phyloP scores from a whole-genome alignment of 1,139 yeast genomes.

The Geotrichum phurueaensis region DNA sequence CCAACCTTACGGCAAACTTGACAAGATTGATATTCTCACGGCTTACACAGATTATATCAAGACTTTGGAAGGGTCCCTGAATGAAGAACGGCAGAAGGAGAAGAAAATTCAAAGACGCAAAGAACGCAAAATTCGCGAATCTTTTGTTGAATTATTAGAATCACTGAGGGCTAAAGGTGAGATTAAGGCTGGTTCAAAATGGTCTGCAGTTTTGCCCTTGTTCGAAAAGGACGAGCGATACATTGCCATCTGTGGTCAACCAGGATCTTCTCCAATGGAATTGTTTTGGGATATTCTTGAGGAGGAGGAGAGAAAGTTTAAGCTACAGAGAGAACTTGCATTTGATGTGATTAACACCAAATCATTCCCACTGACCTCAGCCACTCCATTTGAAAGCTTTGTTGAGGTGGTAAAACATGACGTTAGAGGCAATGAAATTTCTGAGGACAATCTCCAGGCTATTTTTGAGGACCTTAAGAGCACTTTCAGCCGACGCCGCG shows the following conservation, averaged over 20 bases:
- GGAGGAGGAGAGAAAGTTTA: slow-evolving; percentile 51
- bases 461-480: slow-evolving; percentile 20
- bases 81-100: slow-evolving; percentile 36
- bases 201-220: slow-evolving; percentile 50
- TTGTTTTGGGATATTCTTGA: slow-evolving; percentile 72
- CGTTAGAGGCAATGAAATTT: slow-evolving; percentile 19
- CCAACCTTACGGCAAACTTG: slow-evolving; percentile 50
- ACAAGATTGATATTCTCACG: slow-evolving; percentile 54
- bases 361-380: slow-evolving; percentile 22
- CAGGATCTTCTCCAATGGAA: slow-evolving; percentile 77
- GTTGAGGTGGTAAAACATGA: slow-evolving; percentile 24
- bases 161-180: slow-evolving; percentile 37
- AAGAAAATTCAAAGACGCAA: slow-evolving; percentile 40
- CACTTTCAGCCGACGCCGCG: slow-evolving; percentile 20
- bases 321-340: slow-evolving; percentile 55
- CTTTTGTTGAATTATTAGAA: slow-evolving; percentile 46
- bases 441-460: slow-evolving; percentile 17
- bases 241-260: slow-evolving; percentile 60
- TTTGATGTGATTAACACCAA: slow-evolving; percentile 45
- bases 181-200: slow-evolving; percentile 53
- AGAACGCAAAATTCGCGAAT: slow-evolving; percentile 63
- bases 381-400: slow-evolving; percentile 27
- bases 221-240: slow-evolving; percentile 57
- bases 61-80: slow-evolving; percentile 39
- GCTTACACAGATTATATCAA: slow-evolving; percentile 48